Base-by-base conservation (phyloP, 2,329 filamentous ascomycete genomes). In the Ascochyta clinopodiicola region DNA sequence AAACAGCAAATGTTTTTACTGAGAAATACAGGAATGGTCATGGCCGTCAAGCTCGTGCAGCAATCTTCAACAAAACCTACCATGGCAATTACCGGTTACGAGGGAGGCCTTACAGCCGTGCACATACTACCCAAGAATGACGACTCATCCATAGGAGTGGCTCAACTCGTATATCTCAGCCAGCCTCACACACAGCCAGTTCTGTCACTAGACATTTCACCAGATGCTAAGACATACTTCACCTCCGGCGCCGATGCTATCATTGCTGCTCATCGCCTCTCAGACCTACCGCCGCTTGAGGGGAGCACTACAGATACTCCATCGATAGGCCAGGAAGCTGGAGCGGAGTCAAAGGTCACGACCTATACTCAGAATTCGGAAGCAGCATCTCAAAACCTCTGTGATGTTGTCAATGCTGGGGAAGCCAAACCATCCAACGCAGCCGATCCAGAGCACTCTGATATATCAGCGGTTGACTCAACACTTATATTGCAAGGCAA, bases 171-270 rank as follows among this genome's bases (percentile, higher is more conserved):
- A 3, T 96, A 96, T 73, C 79, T 82, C 17, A 80, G 84, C 15
- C 85, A 88, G 63, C 78, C 86, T 8, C 93, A 96, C 72, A 83
- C 83, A 0, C 92, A 97, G 64, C 93, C 94, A 0, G 80, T 97
- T 12, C 79, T 98, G 2, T 96, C 93, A 0, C 62, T 82, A 15
- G 76, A 75, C 51, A 56, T 73, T 13, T 69, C 72, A 3, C 70
- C 73, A 2, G 64, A 69, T 32, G 57, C 56, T 76, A 77, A 80
- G 80, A 12, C 87, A 60, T 96, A 92, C 69, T 80, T 93, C 61
- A 93, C 92, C 0, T 95, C 91, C 0, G 86, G 89, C 8, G 93
- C 93, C 5, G 94, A 98, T 76, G 86, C 91, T 1, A 75, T 90
- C 19, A 80, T 98, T 46, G 88, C 86, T 22, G 91, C 90, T 67